phyloP scores from a whole-genome alignment of 164 flowering plant species.

The Annona cherimola region DNA sequence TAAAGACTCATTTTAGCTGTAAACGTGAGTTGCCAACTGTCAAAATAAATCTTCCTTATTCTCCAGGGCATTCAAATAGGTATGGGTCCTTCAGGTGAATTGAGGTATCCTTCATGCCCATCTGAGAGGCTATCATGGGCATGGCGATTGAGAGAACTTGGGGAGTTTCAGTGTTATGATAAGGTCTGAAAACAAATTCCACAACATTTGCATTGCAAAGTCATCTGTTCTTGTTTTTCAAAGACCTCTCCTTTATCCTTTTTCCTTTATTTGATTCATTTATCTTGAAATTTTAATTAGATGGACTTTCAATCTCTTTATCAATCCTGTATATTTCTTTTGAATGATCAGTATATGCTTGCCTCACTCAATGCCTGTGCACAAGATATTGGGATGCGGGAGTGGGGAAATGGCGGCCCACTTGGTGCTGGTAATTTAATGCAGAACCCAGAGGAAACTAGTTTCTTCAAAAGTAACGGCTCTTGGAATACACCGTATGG shows the following conservation, averaged over 20 bases:
- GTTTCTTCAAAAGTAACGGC: slow-evolving; percentile 45
- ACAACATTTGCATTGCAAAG: neutral
- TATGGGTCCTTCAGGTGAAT: slow-evolving; percentile 79
- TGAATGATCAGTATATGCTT: slow-evolving; percentile 51
- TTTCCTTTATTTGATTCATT: neutral
- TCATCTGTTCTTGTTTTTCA: neutral
- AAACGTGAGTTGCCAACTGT: neutral
- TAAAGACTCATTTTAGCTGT: neutral
- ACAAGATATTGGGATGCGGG: slow-evolving; percentile 35
- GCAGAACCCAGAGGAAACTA: slow-evolving; percentile 39
- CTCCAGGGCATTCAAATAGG: slow-evolving; percentile 67
- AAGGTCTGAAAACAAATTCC: slow-evolving; percentile 32
- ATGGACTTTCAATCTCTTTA: neutral
- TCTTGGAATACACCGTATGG: slow-evolving; percentile 59
- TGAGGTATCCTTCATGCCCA: slow-evolving; percentile 65
- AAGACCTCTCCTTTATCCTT: neutral
- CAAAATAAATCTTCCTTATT: neutral
- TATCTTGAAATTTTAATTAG: neutral
- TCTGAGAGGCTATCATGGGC: slow-evolving; percentile 32
- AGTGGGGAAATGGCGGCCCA: slow-evolving; percentile 62
- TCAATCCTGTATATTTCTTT: neutral
- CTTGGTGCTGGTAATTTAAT: slow-evolving; percentile 33
- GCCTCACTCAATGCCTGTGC: slow-evolving; percentile 57
- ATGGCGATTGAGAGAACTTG: slow-evolving; percentile 42
- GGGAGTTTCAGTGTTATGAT: slow-evolving; percentile 79